A percentile compares a stretch with the other conserved stretches of the same genome.
Conservation (phyloP, 2,329 filamentous ascomycete genomes). For the Colletotrichum sublineola region DNA sequence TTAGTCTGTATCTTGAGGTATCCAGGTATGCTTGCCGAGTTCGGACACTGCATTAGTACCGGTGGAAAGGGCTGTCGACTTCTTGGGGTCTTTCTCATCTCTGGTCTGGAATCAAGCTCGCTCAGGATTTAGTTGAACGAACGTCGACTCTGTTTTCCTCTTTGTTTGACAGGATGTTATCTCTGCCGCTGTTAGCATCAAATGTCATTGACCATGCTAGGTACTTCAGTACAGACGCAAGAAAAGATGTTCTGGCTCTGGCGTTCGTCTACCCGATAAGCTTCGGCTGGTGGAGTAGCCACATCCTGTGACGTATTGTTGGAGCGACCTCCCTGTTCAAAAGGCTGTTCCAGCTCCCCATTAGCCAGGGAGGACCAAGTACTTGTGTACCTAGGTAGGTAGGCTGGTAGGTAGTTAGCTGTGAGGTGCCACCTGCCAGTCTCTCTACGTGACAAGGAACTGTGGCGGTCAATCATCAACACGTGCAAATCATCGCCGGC, state of each 20-base stretch:
- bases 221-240: neutral
- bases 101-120: neutral
- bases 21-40: neutral
- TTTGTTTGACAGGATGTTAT: neutral
- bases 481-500: conserved; percentile 28
- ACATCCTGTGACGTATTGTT: conserved; percentile 31
- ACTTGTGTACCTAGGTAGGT: neutral
- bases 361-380: conserved; percentile 1
- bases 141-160: neutral
- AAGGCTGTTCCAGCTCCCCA: conserved; percentile 20
- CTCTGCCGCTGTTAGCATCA: neutral
- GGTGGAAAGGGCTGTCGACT: neutral
- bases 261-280: conserved; percentile 12
- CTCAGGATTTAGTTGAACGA: neutral
- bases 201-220: neutral
- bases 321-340: conserved; percentile 19
- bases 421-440: conserved; percentile 4
- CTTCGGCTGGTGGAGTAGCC: conserved; percentile 10
- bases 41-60: neutral
- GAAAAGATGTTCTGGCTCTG: neutral
- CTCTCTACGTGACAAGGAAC: conserved; percentile 3
- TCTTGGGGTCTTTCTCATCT: no score
- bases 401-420: no score
- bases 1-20: neutral
- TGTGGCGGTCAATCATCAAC: conserved; percentile 28